phyloP scores from a whole-genome alignment of 805 yeast genomes.

The Yamadazyma paraphyllophila region DNA sequence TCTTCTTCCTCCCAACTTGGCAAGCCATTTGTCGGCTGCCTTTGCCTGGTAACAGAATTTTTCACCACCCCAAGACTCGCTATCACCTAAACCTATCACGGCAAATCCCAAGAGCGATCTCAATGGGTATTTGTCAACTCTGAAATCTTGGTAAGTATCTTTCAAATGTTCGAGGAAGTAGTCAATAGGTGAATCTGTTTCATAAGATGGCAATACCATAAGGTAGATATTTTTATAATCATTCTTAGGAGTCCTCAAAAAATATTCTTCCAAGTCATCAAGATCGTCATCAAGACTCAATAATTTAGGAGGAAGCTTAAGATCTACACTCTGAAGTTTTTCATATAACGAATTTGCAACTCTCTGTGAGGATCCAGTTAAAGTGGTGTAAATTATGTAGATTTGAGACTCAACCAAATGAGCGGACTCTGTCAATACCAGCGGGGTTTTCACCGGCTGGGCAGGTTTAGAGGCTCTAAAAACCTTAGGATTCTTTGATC shows the following conservation, averaged over 20 bases:
- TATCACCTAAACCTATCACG: constrained; percentile 85
- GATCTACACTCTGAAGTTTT: constrained; percentile 26
- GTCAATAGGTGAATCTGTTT: constrained; percentile 89
- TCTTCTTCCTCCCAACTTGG: constrained; percentile 83
- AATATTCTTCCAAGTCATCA: constrained; percentile 80
- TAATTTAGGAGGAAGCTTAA: constrained; percentile 46
- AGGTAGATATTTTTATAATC: constrained; percentile 55
- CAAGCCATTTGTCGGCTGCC: constrained; percentile 68
- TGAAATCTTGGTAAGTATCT: constrained; percentile 81
- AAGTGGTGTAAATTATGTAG: constrained; percentile 74
- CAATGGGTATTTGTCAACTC: constrained; percentile 81
- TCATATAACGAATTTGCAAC: constrained; percentile 55
- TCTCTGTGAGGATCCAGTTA: constrained; percentile 79
- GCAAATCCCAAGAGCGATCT: constrained; percentile 70
- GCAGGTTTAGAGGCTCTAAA: constrained; percentile 38
- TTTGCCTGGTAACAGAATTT: constrained; percentile 86
- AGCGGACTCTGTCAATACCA: constrained; percentile 37
- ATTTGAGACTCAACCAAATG: constrained; percentile 54
- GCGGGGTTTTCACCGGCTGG: constrained; percentile 18
- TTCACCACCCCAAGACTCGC: constrained; percentile 67
- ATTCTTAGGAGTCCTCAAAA: constrained; percentile 57
- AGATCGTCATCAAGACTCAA: constrained; percentile 76
- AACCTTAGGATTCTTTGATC: constrained; percentile 34
- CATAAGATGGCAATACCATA: constrained; percentile 84
- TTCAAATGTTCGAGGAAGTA: constrained; percentile 75